Evolutionary conservation across 2,329 filamentous ascomycete species (phyloP), one percentile per base, ranked within the genome.

Genomic region (Talaromyces sp.): DNA sequence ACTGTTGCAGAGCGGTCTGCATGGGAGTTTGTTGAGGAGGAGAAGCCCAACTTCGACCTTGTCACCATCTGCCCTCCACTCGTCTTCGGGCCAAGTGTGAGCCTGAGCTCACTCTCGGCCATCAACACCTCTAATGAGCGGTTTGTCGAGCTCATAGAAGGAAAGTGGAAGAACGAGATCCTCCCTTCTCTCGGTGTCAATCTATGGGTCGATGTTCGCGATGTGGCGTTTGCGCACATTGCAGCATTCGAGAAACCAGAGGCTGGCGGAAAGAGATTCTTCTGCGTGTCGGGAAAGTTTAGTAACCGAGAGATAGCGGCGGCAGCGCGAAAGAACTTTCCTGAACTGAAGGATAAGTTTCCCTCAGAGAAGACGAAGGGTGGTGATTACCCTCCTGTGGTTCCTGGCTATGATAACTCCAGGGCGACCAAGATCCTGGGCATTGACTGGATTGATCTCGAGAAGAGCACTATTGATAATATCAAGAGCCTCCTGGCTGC

Each of bases 61-160:
- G 69, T 74, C 51, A 76, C 76, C 22, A 61, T 80, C 37, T 75
- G 72, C 52, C 77, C 77, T 5, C 71, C 70, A 35, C 75, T 77
- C 72, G 69, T 78, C 5, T 77, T 75, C 57, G 77, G 77, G 0
- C 72, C 76, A 9, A 50, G 39, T n/a, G 37, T 50, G 19, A 54
- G 55, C 21, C 48, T 46, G 0, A 50, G 41, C n/a, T 50, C 54
- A 33, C 52, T 68, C 31, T 41, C 59, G 6, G 58, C 70, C 3
- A 62, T 78, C 56, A 77, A 77, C 64, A 73, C 70, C 2, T 74
- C 70, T 43, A 74, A 74, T 40, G 61, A 62, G 13, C 58, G 61
- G 3, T 61, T 70, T 33, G 67, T 63, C 57, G 61, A 61, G 15
- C 59, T 68, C 17, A 64, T 69, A 5, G 57, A 60, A 25, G 21